These are phyloP conservation scores for Cryphonectria carpinicola DNA, from an alignment of 2,329 filamentous ascomycete genomes.

Conservation along the genomic window DNA sequence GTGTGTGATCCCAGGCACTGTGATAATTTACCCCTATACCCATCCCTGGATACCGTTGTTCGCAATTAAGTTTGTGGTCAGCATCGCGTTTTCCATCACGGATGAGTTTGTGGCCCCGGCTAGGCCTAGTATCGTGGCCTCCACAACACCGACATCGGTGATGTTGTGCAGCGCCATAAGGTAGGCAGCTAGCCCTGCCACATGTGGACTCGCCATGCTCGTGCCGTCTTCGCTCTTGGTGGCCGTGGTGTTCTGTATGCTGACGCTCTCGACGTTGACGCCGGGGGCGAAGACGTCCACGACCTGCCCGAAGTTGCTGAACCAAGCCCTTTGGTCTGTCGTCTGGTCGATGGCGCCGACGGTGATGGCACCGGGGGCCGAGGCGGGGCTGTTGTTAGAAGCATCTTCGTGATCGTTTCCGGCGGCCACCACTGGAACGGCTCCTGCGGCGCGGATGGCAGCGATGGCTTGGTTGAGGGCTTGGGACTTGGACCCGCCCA, in stretches of 20 bases:
- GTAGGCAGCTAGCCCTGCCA: constrained; percentile 70
- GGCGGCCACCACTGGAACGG: constrained; percentile 63
- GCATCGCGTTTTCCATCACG: constrained; percentile 46
- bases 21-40: neutral
- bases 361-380: constrained; percentile 59
- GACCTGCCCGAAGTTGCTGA: constrained; percentile 60
- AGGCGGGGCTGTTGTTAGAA: constrained; percentile 55
- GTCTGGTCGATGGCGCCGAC: constrained; percentile 61
- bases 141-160: constrained; percentile 48
- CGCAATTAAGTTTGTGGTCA: constrained; percentile 58
- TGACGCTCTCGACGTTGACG: constrained; percentile 56
- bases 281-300: constrained; percentile 63
- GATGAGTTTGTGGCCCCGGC: constrained; percentile 50
- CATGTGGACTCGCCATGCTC: constrained; percentile 69
- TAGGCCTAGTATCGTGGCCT: constrained; percentile 55
- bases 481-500: constrained; percentile 53
- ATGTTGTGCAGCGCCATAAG: constrained; percentile 62
- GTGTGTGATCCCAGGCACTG: neutral
- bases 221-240: constrained; percentile 55
- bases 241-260: constrained; percentile 53
- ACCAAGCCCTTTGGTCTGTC: constrained; percentile 52
- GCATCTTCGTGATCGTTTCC: constrained; percentile 62
- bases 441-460: constrained; percentile 51
- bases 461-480: constrained; percentile 61
- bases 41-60: constrained; percentile 53